A percentile compares a stretch with the other conserved stretches of the same genome.
These are phyloP conservation scores for Tricharina praecox DNA, from an alignment of 495 filamentous ascomycete genomes.

Conservation along the genomic window DNA sequence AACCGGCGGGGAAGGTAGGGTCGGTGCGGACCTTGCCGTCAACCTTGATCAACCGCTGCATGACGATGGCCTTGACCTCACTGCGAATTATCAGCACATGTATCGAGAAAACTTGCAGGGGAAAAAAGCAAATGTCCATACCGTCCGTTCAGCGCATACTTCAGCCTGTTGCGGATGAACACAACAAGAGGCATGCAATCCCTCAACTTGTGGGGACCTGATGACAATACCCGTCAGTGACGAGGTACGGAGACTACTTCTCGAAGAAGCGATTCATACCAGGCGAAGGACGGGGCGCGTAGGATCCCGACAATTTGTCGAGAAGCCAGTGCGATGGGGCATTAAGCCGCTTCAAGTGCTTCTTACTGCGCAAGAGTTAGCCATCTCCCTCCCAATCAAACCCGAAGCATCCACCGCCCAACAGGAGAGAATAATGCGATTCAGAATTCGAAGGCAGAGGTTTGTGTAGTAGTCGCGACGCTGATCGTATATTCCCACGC, in stretches of 20 bases:
- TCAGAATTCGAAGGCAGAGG: not conserved
- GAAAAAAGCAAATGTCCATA: conserved; percentile 3
- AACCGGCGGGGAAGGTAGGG: conserved; percentile 88
- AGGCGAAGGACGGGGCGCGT: conserved; percentile 77
- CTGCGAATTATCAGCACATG: conserved; percentile 25
- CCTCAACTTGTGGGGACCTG: conserved; percentile 96
- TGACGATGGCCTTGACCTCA: conserved; percentile 93
- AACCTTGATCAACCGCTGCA: conserved; percentile 99
- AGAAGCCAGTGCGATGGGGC: conserved; percentile 98
- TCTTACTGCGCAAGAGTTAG: conserved; percentile 47
- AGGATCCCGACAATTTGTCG: conserved; percentile 96
- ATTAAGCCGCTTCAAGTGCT: conserved; percentile 98
- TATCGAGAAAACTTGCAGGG: not conserved
- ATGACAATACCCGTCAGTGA: conserved; percentile 29
- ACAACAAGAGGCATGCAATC: conserved; percentile 98
- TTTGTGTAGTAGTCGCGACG: not conserved
- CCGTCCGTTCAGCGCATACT: conserved; percentile 90
- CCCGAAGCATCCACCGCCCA: not conserved
- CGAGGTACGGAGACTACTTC: conserved; percentile 28
- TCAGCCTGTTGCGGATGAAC: conserved; percentile 97
- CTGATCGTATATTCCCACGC: not conserved
- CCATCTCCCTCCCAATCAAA: not conserved
- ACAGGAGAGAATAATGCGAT: not conserved
- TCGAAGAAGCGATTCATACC: conserved; percentile 27
- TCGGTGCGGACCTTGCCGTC: conserved; percentile 99